phyloP scores from a whole-genome alignment of 148 eudicot species.

The Dianthus caryophyllus region DNA sequence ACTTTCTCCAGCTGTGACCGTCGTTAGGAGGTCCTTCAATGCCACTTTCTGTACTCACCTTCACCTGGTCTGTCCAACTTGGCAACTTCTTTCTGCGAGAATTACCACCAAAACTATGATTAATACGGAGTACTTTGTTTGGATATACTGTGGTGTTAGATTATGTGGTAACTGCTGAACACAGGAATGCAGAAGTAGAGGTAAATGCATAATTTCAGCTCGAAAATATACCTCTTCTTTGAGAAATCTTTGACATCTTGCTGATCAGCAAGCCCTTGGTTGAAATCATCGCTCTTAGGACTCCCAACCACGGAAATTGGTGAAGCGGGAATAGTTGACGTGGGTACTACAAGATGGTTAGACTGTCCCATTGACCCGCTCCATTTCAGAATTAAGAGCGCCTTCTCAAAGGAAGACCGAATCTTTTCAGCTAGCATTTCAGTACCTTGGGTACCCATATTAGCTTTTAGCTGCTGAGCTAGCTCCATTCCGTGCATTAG shows the following conservation, averaged over 20 bases:
- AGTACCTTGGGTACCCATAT: slow-evolving; percentile 34
- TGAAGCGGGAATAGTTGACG: slow-evolving; percentile 36
- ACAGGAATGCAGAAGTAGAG: not conserved
- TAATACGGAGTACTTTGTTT: not conserved
- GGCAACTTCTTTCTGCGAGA: slow-evolving; percentile 65
- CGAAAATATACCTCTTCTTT: slow-evolving; percentile 60
- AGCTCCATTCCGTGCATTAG: slow-evolving; percentile 59
- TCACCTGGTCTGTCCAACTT: slow-evolving; percentile 66
- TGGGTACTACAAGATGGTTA: slow-evolving; percentile 27
- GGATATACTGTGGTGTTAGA: not conserved
- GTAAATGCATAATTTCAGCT: not conserved
- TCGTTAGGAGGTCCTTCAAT: slow-evolving; percentile 72
- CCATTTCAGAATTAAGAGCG: slow-evolving; percentile 56
- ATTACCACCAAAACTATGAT: not conserved
- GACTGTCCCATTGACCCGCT: slow-evolving; percentile 38
- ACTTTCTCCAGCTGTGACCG: slow-evolving; percentile 92
- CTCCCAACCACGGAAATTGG: slow-evolving; percentile 60
- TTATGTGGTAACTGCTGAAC: not conserved
- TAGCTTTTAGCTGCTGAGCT: slow-evolving; percentile 54
- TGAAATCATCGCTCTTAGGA: slow-evolving; percentile 44
- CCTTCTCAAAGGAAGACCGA: slow-evolving; percentile 60
- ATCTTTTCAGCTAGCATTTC: slow-evolving; percentile 49
- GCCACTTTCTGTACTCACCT: slow-evolving; percentile 44
- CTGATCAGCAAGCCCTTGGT: slow-evolving; percentile 26
- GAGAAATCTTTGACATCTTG: slow-evolving; percentile 32